Conservation (phyloP, 2,329 filamentous ascomycete genomes). For the Fusarium brevicatenulatum region DNA sequence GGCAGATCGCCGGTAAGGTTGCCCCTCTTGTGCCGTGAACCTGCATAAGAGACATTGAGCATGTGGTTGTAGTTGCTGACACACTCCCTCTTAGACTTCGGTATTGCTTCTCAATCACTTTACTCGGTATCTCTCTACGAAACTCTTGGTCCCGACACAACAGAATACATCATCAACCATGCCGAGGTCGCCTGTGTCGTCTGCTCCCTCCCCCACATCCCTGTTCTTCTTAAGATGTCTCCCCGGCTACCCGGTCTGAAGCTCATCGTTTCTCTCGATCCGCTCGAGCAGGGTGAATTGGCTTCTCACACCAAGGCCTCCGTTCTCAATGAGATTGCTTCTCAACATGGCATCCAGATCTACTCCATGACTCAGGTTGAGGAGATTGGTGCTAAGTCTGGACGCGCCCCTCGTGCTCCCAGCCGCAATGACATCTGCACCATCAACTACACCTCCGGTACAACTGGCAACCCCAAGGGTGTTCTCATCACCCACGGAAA, state of each 20-base stretch:
- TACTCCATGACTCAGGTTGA: conserved; percentile 86
- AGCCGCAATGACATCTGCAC: conserved; percentile 81
- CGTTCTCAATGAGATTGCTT: conserved; percentile 79
- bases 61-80: conserved; percentile 19
- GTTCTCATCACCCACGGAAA: conserved; percentile 85
- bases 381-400: conserved; percentile 76
- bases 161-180: conserved; percentile 96
- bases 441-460: conserved; percentile 91
- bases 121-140: conserved; percentile 96
- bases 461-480: conserved; percentile 84
- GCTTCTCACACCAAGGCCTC: conserved; percentile 81
- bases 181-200: conserved; percentile 79
- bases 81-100: conserved; percentile 71
- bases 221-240: conserved; percentile 81
- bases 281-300: conserved; percentile 81
- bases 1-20: conserved; percentile 78
- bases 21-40: conserved; percentile 4
- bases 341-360: conserved; percentile 78
- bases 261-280: conserved; percentile 87
- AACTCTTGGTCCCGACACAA: conserved; percentile 89
- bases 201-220: conserved; percentile 82
- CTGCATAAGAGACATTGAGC: conserved; percentile 1
- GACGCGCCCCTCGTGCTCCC: conserved; percentile 77
- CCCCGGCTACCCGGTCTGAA: conserved; percentile 83
- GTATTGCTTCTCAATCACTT: conserved; percentile 84